These are phyloP conservation scores for Alternaria burnsii DNA, from an alignment of 2,329 filamentous ascomycete genomes.

Conservation along the genomic window DNA sequence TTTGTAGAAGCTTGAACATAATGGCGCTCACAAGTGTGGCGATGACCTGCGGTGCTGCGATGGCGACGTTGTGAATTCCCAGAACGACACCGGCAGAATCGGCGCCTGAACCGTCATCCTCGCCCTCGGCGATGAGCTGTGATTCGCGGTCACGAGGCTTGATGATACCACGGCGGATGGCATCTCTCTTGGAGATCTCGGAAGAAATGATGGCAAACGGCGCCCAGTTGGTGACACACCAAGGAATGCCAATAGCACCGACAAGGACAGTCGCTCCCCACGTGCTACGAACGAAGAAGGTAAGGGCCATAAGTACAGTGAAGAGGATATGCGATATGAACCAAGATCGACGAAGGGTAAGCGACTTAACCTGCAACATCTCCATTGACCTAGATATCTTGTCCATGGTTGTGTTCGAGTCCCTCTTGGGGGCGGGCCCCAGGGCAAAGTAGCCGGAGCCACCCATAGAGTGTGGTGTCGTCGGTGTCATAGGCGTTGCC, in stretches of 20 bases:
- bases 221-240: slow-evolving; percentile 93
- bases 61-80: slow-evolving; percentile 94
- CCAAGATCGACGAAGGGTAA: slow-evolving; percentile 91
- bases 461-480: slow-evolving; percentile 44
- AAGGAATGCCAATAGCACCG: slow-evolving; percentile 84
- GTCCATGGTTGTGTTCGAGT: slow-evolving; percentile 32
- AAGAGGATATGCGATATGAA: slow-evolving; percentile 86
- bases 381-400: slow-evolving; percentile 58
- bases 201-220: slow-evolving; percentile 95
- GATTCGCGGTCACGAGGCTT: slow-evolving; percentile 52
- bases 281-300: slow-evolving; percentile 78
- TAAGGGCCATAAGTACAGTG: slow-evolving; percentile 80
- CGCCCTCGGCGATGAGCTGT: slow-evolving; percentile 52
- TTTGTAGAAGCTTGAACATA: slow-evolving; percentile 87
- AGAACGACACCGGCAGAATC: slow-evolving; percentile 90
- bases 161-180: slow-evolving; percentile 64
- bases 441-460: slow-evolving; percentile 48
- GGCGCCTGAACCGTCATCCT: slow-evolving; percentile 65
- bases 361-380: slow-evolving; percentile 76
- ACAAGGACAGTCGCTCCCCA: slow-evolving; percentile 78
- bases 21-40: slow-evolving; percentile 84
- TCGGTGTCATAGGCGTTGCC: slow-evolving; percentile 49
- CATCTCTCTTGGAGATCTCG: slow-evolving; percentile 85
- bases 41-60: slow-evolving; percentile 89
- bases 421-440: slow-evolving; percentile 28